Percentiles rank a stretch among this genome's conserved stretches.
Evolutionary conservation across 805 yeast genomes (phyloP).

Genomic region (Candida tammaniensis): DNA sequence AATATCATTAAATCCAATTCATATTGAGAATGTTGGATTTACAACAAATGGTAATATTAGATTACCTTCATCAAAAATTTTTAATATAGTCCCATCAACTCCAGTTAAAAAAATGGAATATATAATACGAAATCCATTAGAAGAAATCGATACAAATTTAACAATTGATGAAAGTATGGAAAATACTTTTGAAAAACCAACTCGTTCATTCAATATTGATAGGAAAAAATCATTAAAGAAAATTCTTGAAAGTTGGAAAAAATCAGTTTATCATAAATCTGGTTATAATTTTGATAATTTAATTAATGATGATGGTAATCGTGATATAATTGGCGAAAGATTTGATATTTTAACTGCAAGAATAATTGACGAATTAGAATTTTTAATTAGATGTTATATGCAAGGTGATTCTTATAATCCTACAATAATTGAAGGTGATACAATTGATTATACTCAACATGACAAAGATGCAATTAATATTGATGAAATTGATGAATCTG

Average conservation of each 20-base stretch:
- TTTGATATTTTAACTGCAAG: slow-evolving; percentile 69
- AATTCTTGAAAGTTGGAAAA: slow-evolving; percentile 42
- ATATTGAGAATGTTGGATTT: slow-evolving; percentile 35
- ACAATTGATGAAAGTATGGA: slow-evolving; percentile 1
- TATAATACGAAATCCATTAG: slow-evolving; percentile 15
- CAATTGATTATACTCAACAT: slow-evolving; percentile 6
- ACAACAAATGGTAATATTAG: slow-evolving; percentile 48
- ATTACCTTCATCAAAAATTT: slow-evolving; percentile 48
- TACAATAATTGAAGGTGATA: slow-evolving; percentile 18
- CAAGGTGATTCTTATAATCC: slow-evolving; percentile 17
- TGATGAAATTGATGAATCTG: slow-evolving; percentile 28
- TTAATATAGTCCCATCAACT: slow-evolving; percentile 57
- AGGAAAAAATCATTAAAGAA: slow-evolving; percentile 36
- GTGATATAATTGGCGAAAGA: slow-evolving; percentile 28
- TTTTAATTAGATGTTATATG: slow-evolving; percentile 45
- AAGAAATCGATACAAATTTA: not conserved
- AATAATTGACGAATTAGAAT: slow-evolving; percentile 66
- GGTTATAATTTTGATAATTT: slow-evolving; percentile 12
- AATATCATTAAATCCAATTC: slow-evolving; percentile 10
- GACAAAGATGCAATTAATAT: slow-evolving; percentile 24
- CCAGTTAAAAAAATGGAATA: slow-evolving; percentile 63
- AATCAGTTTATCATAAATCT: slow-evolving; percentile 21
- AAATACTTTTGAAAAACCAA: slow-evolving; percentile 6
- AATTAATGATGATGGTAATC: slow-evolving; percentile 9
- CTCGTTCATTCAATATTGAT: not conserved